Conservation (phyloP, 192 early-diverging fungal genomes). For the Rhizophagus prolifer region DNA sequence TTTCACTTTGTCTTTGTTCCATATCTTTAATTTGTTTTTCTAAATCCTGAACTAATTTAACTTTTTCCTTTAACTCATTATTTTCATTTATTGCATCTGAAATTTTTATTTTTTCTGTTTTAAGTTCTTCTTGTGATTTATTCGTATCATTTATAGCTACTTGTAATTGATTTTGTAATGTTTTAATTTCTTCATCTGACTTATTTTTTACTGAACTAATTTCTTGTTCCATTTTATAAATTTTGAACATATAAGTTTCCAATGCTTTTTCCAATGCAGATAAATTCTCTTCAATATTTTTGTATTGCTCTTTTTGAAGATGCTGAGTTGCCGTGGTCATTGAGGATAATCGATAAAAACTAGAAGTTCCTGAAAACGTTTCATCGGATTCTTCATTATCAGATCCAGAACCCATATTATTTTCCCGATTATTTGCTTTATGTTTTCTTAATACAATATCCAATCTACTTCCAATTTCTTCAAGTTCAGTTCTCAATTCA, state of each 20-base stretch:
- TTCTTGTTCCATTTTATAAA: conserved; percentile 34
- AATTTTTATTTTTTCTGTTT: neutral
- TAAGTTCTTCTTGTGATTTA: neutral
- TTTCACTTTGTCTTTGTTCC: conserved; percentile 3
- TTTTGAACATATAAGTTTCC: conserved; percentile 33
- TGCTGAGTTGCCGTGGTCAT: conserved; percentile 28
- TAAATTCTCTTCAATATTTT: conserved; percentile 28
- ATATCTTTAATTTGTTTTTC: conserved; percentile 20
- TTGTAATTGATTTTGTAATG: conserved; percentile 17
- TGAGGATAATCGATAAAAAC: conserved; percentile 23
- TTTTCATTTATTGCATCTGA: neutral
- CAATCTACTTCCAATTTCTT: conserved; percentile 37
- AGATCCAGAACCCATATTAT: neutral
- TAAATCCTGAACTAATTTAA: conserved; percentile 2
- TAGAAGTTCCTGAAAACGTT: neutral
- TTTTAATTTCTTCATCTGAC: conserved; percentile 15
- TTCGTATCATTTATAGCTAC: neutral
- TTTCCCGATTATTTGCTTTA: conserved; percentile 12
- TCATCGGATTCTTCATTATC: conserved; percentile 12
- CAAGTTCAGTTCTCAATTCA: conserved; percentile 34
- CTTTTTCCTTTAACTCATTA: conserved; percentile 4
- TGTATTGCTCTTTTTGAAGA: conserved; percentile 29
- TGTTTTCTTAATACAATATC: conserved; percentile 34
- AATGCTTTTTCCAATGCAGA: conserved; percentile 35
- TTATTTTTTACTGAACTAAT: conserved; percentile 19